phyloP scores from a whole-genome alignment of 768 basidiomycete genomes.

The Gelatoporia subvermispora region DNA sequence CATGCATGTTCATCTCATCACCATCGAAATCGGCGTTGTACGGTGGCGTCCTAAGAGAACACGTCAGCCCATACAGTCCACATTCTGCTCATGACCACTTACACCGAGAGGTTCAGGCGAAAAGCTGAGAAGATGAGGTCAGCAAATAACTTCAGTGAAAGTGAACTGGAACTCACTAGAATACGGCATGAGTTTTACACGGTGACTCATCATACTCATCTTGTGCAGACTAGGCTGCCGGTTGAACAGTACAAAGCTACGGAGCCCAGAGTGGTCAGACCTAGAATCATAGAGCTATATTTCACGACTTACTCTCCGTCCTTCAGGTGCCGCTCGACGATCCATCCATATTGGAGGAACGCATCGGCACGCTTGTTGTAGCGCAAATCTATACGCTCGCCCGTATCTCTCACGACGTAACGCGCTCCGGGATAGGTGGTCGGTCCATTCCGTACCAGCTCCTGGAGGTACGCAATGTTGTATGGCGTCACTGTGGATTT shows the following conservation, averaged over 20 bases:
- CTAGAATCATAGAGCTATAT: not conserved
- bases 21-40: conserved; percentile 99
- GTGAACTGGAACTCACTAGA: conserved; percentile 63
- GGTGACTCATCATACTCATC: conserved; percentile 99
- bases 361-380: conserved; percentile 96
- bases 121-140: conserved; percentile 55
- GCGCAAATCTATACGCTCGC: conserved; percentile 92
- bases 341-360: conserved; percentile 96
- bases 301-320: conserved; percentile 87
- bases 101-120: conserved; percentile 97
- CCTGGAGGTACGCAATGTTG: conserved; percentile 91
- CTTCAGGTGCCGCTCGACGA: conserved; percentile 95
- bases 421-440: conserved; percentile 93
- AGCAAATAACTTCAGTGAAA: conserved; percentile 3
- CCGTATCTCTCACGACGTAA: conserved; percentile 95
- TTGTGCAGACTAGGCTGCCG: conserved; percentile 98
- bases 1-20: conserved; percentile 99
- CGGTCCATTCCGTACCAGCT: conserved; percentile 92
- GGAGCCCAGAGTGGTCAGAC: too few species aligned
- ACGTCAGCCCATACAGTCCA: too few species aligned
- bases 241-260: conserved; percentile 89
- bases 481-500: conserved; percentile 85
- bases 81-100: conserved; percentile 32
- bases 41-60: conserved; percentile 70
- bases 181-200: conserved; percentile 95